Evolutionary conservation across 495 filamentous ascomycete genomes (phyloP), one percentile per base, ranked within the genome.

Genomic region (Talaromyces wortmannii): DNA sequence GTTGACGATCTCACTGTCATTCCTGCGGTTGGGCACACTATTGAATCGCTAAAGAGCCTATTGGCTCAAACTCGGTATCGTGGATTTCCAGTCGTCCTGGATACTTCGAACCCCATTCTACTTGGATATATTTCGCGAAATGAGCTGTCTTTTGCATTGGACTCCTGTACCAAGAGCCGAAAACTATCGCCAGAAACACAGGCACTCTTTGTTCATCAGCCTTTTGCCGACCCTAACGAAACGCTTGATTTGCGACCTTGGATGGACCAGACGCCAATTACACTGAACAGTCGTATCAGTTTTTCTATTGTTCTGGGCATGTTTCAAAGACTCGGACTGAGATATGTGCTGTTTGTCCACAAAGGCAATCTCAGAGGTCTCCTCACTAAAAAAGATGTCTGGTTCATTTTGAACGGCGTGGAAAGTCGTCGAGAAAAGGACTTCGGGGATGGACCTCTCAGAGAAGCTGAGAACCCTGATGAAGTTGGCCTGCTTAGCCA

Each of bases 221-320:
- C 89, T 11, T 82, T 89, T 52, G 86, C 88, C 0, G 90, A 95
- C 58, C 85, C 88, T 2, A 68, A 76, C n/a, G 79, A 83, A 7
- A 91, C 85, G 0, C 78, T 97, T 40, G 92, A 98, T 66, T 77
- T 97, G 7, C 77, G 92, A 12, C 91, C 90, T 6, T 98, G 92
- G 92, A 96, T 98, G 89, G 94, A 98, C 65, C 91, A 96, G 64
- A 98, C 94, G 0, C 94, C 94, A 2, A 88, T 98, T 32, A 97
- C 95, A 0, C 79, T 98, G 11, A 87, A 89, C 32, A 81, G 82
- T 33, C 79, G 85, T 45, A 82, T 80, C 49, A 86, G 79, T 49
- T 82, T 97, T 53, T 81, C 89, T 61, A 79, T 98, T 31, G 89
- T 90, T 4, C 82, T 92, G 13, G 85, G 82, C 40, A 91, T 97